Evolutionary conservation across 352 stramenopile species (phyloP), one percentile per base, ranked within the genome.

Genomic region (Pythium volutum): DNA sequence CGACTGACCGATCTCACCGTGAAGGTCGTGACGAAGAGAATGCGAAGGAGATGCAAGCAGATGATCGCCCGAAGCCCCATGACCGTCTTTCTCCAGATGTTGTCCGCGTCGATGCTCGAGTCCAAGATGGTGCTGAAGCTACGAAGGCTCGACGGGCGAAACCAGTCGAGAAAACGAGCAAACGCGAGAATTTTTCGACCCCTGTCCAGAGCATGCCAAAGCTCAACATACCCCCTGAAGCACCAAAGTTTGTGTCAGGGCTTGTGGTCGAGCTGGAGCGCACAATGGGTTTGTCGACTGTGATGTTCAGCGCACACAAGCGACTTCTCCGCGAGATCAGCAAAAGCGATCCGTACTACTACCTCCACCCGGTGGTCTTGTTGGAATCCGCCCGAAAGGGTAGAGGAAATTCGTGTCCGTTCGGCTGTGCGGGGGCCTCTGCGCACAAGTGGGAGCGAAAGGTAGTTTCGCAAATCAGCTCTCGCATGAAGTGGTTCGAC

Each of bases 401-500:
- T 48, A 53, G 39, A 14, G 3, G 23, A 43, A 53, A 38, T 26
- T 57, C 73, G 1, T 91, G 80, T 43, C 75, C 83, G 45, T 89
- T 87, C 64, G 79, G 79, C 16, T 88, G 79, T 31, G 53, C 55
- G 18, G 75, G 74, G 3, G 68, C 54, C 9, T 85, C 79, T 14
- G 73, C 79, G 0, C 48, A 75, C 36, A 85, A 84, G 27, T 89
- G 78, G 78, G 77, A 87, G 33, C 78, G 77, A 15, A 91, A 91
- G 48, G 56, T 91, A 31, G 75, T 88, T 20, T 83, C 78, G 2
- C 82, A 89, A 53, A 89, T 91, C 45, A 88, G 77, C 50, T 88
- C 82, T 0, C 82, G 82, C 20, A 91, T 91, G 79, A 91, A 88
- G 41, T 84, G 75, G 41, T 91, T 91, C 29, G 82, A 91, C 53